phyloP scores from a whole-genome alignment of 225 moss, liverwort and hornwort genomes.

The Neckera pumila region DNA sequence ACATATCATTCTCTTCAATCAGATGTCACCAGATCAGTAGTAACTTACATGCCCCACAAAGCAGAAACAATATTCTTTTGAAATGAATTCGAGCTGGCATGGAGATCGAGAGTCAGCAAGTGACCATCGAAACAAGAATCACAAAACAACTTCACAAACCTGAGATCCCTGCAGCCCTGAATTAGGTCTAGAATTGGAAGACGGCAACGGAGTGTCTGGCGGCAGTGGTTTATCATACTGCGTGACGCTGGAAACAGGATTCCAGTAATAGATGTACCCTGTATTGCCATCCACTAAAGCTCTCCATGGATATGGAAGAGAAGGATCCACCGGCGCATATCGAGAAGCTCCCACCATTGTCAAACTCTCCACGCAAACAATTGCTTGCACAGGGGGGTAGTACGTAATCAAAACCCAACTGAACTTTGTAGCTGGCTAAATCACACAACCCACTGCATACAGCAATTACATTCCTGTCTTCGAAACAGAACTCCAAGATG shows the following conservation, averaged over 20 bases:
- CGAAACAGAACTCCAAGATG: not conserved
- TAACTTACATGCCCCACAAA: not conserved
- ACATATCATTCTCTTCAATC: not conserved
- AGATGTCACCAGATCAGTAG: not conserved
- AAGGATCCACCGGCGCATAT: slow-evolving; percentile 74
- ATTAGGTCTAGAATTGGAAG: slow-evolving; percentile 15
- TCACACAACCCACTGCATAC: not conserved
- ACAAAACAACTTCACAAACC: slow-evolving; percentile 17
- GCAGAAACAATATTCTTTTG: not conserved
- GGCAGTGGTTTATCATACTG: slow-evolving; percentile 75
- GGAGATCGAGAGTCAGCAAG: not conserved
- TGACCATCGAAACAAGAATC: not conserved
- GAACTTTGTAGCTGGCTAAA: not conserved
- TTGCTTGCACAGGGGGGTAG: not conserved
- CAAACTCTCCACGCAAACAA: not conserved
- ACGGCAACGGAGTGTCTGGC: slow-evolving; percentile 22
- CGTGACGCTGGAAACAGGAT: slow-evolving; percentile 56
- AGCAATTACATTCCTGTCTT: not conserved
- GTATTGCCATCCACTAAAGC: slow-evolving; percentile 65
- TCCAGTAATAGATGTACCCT: slow-evolving; percentile 85
- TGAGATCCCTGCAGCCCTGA: slow-evolving; percentile 31
- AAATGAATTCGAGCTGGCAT: not conserved
- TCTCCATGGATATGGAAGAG: slow-evolving; percentile 73
- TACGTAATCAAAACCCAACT: too few species aligned
- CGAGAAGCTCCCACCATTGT: slow-evolving; percentile 70